Conservation (phyloP, 108 stramenopile species). For the Conticribra guillardii region DNA sequence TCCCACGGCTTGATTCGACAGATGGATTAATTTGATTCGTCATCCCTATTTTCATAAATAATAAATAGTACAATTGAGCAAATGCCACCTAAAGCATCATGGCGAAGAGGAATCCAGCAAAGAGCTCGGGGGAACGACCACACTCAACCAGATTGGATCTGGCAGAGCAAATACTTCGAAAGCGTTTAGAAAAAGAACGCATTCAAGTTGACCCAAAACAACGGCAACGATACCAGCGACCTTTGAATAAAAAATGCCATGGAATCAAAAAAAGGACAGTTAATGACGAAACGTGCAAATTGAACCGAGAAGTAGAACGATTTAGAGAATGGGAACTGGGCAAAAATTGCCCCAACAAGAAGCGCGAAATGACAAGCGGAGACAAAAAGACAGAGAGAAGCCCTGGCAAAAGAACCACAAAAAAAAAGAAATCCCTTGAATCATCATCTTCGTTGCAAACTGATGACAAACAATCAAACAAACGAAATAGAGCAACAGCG, state of each 20-base stretch:
- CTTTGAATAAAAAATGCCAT: no score
- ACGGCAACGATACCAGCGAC: no score
- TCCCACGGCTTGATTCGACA: no score
- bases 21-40: no score
- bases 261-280: no score
- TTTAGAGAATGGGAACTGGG: not conserved
- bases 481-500: no score
- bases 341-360: not conserved
- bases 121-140: not conserved
- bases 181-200: not conserved
- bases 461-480: no score
- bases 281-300: not conserved
- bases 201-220: not conserved
- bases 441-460: no score
- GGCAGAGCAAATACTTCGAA: not conserved
- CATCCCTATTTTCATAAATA: no score
- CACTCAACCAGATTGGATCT: not conserved
- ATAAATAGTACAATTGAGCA: no score
- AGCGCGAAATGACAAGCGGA: not conserved
- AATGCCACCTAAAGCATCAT: not conserved
- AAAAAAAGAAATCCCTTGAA: no score
- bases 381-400: not conserved
- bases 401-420: no score
- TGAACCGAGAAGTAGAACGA: not conserved
- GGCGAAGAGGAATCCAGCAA: not conserved